Evolutionary conservation across 1,284 basidiomycete species (phyloP), one percentile per base, ranked within the genome.

Genomic region (Schizophyllum commune): DNA sequence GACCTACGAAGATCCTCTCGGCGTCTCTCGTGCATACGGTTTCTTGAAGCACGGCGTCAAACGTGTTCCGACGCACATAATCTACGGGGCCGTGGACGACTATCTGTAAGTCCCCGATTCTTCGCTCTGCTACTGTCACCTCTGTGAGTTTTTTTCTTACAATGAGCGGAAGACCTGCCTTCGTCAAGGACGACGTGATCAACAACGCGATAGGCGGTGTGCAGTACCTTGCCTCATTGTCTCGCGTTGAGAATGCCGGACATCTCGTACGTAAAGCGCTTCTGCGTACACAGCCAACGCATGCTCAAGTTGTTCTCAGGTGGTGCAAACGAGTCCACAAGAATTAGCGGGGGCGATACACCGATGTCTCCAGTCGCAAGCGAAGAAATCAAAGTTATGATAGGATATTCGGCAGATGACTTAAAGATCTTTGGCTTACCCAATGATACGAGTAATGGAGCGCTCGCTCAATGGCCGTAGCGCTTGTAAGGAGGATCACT

Each of bases 61-160:
- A 32, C 69, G 68, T 1, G 58, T 78, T 2, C 81, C 79, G 0
- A 75, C 78, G 1, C 82, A 85, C 66, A 65, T 81, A 27, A 74
- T 83, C 22, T 83, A 78, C 61, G 83, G 82, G 19, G 75, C 67
- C 0, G 73, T 78, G 5, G 70, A 78, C 58, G 81, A 83, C 64
- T 74, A 76, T 61, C 52, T 80, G 82, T 82, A 66, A 55, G 76
- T 65, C 20, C 56, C 55, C 32, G 9, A 55, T 32, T 52, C 17
- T 58, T 19, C 21, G 6, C 39, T 47, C 13, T 13, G 39, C 2
- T 27, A 27, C 27, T 27, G 27, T 27, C 2, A 39, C 13, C 21
- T 34, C 15, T 33, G 52, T 54, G 53, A n/a, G 59, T 21, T 33
- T 15, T 32, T 27, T 27, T 32, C 9, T 54, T 21, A 27, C 17